Conservation (phyloP, 805 yeast genomes). For the Millerago galiae region DNA sequence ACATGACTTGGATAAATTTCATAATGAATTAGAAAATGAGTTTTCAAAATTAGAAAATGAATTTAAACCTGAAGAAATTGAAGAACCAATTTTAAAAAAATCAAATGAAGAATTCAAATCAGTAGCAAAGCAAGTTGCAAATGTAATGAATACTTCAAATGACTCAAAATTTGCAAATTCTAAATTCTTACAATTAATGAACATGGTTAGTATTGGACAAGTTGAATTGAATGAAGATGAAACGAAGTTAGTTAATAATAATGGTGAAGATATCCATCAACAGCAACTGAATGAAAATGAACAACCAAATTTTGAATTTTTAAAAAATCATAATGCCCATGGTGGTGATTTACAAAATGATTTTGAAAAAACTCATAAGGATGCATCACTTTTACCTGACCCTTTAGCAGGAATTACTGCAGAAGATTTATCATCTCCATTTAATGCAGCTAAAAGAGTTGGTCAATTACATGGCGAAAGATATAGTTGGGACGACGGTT, state of each 20-base stretch:
- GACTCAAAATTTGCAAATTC: conserved; percentile 22
- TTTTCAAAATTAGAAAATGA: conserved; percentile 11
- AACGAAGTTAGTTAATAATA: conserved; percentile 18
- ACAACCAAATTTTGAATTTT: conserved; percentile 4
- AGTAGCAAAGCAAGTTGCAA: conserved; percentile 22
- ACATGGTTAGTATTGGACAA: conserved; percentile 18
- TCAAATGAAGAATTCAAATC: conserved; percentile 17
- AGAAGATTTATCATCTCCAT: conserved; percentile 19
- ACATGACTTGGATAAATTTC: conserved; percentile 10
- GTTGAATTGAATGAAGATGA: conserved; percentile 20
- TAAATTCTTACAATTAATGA: conserved; percentile 22
- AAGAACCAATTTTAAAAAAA: conserved; percentile 2
- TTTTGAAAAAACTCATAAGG: conserved; percentile 9
- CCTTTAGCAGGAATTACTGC: conserved; percentile 20
- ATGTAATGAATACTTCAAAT: conserved; percentile 17
- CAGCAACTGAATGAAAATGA: conserved; percentile 5
- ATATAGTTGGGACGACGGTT: conserved; percentile 26
- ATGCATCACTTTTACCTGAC: conserved; percentile 17
- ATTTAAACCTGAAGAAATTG: not conserved
- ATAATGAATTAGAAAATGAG: conserved; percentile 14
- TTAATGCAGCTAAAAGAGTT: conserved; percentile 17
- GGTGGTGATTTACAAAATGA: conserved; percentile 4
- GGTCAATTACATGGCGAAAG: conserved; percentile 13
- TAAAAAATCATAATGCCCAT: conserved; percentile 5
- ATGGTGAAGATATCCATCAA: conserved; percentile 22